Conservation (phyloP, 2,329 filamentous ascomycete species). For the Ophiostoma sp. region DNA sequence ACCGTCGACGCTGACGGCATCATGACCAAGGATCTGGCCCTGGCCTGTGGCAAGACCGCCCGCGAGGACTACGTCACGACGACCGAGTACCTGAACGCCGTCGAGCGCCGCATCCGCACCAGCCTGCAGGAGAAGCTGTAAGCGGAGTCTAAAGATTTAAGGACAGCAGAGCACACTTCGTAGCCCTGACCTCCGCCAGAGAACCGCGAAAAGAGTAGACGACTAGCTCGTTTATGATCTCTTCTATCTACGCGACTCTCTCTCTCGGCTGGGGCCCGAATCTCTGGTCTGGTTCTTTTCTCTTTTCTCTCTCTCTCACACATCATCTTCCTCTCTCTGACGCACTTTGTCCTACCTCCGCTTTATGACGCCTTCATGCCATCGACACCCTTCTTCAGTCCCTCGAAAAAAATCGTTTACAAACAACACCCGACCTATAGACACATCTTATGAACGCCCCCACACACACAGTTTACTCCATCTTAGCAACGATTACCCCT, state of each 20-base stretch:
- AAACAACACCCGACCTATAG: constrained; percentile 5
- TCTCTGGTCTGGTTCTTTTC: not conserved
- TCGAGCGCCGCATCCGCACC: constrained; percentile 84
- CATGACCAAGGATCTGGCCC: constrained; percentile 99
- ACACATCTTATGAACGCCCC: constrained; percentile 8
- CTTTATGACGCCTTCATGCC: constrained; percentile 6
- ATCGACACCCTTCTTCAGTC: not conserved
- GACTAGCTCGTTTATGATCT: not conserved
- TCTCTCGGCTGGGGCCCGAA: not conserved
- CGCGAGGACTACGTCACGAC: constrained; percentile 88
- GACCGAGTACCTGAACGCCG: constrained; percentile 84
- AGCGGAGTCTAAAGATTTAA: constrained; percentile 18
- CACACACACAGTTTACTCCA: not conserved
- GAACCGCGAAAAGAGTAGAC: not conserved
- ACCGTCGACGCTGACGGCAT: constrained; percentile 91
- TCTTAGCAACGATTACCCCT: constrained; percentile 3
- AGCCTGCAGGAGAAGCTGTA: constrained; percentile 77
- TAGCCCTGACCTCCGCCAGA: not conserved
- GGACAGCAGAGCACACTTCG: not conserved
- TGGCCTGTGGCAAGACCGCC: constrained; percentile 85
- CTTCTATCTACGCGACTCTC: not conserved
- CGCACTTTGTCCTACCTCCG: not conserved
- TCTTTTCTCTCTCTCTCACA: not conserved
- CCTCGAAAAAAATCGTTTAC: not conserved
- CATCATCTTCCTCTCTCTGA: not conserved